A percentile compares a stretch with the other conserved stretches of the same genome.
phyloP scores from a whole-genome alignment of 805 yeast genomes.

The Sugiyamaella boreocaroliniensis region DNA sequence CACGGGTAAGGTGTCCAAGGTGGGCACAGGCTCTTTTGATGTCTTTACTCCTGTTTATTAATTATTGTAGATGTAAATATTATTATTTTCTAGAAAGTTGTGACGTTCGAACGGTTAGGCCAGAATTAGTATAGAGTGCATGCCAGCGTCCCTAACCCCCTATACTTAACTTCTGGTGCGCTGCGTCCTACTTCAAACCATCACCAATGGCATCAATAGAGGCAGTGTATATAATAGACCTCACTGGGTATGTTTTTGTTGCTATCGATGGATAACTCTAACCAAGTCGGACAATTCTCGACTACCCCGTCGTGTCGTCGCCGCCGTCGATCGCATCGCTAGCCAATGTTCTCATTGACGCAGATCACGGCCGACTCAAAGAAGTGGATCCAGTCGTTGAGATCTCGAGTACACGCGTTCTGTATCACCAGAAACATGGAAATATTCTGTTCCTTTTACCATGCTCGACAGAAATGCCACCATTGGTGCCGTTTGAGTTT shows the following conservation, averaged over 20 bases:
- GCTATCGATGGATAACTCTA: background rate
- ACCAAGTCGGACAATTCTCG: conserved; percentile 33
- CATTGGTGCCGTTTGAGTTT: conserved; percentile 50
- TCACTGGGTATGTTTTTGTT: conserved; percentile 31
- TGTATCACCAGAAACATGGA: conserved; percentile 24
- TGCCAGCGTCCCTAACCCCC: background rate
- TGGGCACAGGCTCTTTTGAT: conserved; percentile 96
- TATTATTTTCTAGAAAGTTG: background rate
- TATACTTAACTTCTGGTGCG: background rate
- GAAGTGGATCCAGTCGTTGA: conserved; percentile 17
- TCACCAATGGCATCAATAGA: conserved; percentile 31
- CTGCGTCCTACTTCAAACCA: background rate
- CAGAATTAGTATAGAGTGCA: too few species aligned
- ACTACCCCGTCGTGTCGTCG: conserved; percentile 32
- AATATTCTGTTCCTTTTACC: conserved; percentile 26
- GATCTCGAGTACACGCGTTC: conserved; percentile 25
- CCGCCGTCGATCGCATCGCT: conserved; percentile 32
- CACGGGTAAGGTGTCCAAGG: conserved; percentile 79
- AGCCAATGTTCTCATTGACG: conserved; percentile 12
- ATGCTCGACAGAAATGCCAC: conserved; percentile 34
- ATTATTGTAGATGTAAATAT: conserved; percentile 1
- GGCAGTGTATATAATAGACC: conserved; percentile 37
- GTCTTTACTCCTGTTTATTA: conserved; percentile 33
- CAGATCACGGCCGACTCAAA: background rate
- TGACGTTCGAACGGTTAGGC: too few species aligned